Conservation (phyloP, 208 protist genomes). For the Trypanosoma mega region DNA sequence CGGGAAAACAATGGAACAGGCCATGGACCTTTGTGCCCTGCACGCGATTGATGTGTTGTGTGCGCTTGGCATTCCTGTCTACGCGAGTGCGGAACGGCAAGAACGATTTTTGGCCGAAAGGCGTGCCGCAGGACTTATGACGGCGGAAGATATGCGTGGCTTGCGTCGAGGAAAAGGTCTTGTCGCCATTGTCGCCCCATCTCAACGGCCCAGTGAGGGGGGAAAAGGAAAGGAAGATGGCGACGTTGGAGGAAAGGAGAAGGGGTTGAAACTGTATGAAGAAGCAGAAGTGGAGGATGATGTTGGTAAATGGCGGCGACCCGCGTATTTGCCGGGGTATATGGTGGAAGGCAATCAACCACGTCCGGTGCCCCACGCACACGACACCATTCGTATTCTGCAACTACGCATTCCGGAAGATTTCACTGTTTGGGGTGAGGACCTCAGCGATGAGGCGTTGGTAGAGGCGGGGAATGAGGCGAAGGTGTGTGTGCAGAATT, state of each 20-base stretch:
- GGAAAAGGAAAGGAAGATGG: constrained; percentile 3
- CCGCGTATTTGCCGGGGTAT: constrained; percentile 63
- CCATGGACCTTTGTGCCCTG: constrained; percentile 64
- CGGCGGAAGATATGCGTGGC: constrained; percentile 29
- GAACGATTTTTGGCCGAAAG: constrained; percentile 41
- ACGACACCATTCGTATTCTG: constrained; percentile 44
- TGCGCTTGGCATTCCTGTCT: constrained; percentile 52
- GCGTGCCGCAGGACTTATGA: constrained; percentile 31
- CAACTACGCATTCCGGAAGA: constrained; percentile 63
- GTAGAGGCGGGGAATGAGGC: constrained; percentile 53
- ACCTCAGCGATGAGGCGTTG: constrained; percentile 27
- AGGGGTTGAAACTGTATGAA: background rate
- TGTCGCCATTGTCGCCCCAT: constrained; percentile 30
- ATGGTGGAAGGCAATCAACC: constrained; percentile 50
- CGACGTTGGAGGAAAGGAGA: background rate
- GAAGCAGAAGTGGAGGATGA: too few species aligned
- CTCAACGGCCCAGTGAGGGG: constrained; percentile 1
- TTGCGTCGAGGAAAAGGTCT: constrained; percentile 26
- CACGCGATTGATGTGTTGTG: constrained; percentile 75
- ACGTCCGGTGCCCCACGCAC: constrained; percentile 48
- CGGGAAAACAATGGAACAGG: constrained; percentile 44
- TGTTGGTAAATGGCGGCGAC: too few species aligned
- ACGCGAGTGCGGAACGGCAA: constrained; percentile 39
- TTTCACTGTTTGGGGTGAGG: constrained; percentile 53
- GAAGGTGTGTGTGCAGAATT: constrained; percentile 61